Percentiles rank a stretch among this genome's conserved stretches.
These are phyloP conservation scores for Colletotrichum karsti DNA, from an alignment of 2,329 filamentous ascomycete genomes.

Conservation along the genomic window DNA sequence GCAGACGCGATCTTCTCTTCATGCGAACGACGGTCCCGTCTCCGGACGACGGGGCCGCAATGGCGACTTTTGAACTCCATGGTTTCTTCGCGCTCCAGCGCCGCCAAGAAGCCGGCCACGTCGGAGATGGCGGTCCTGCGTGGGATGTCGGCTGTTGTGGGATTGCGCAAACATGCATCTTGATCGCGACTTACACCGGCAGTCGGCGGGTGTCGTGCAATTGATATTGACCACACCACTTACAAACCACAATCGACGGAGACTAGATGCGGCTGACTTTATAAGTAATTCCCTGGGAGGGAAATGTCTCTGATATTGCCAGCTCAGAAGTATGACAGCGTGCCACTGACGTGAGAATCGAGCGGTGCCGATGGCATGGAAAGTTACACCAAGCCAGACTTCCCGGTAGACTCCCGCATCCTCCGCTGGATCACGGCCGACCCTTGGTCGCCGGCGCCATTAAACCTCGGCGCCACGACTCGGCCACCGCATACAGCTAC, in stretches of 20 bases:
- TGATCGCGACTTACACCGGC: background rate
- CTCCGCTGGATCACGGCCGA: background rate
- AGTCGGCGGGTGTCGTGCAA: background rate
- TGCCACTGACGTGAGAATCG: background rate
- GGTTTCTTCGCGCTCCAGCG: background rate
- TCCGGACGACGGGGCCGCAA: background rate
- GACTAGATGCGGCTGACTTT: background rate
- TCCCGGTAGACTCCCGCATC: conserved; percentile 6
- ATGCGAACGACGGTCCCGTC: background rate
- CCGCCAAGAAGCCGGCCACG: background rate
- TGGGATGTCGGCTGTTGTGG: background rate
- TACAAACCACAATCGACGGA: background rate
- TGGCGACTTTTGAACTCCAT: background rate
- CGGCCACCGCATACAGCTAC: background rate
- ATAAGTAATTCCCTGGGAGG: background rate
- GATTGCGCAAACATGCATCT: conserved; percentile 23
- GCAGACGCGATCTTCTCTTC: background rate
- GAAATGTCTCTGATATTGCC: background rate
- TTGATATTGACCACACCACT: background rate
- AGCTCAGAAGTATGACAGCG: background rate
- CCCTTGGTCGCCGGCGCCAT: background rate
- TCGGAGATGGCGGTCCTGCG: background rate
- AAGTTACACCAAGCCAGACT: background rate
- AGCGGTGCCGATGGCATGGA: background rate
- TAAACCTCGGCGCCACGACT: background rate